Evolutionary conservation across 2,329 filamentous ascomycete genomes (phyloP), one percentile per base, ranked within the genome.

Genomic region (Colletotrichum simmondsii): DNA sequence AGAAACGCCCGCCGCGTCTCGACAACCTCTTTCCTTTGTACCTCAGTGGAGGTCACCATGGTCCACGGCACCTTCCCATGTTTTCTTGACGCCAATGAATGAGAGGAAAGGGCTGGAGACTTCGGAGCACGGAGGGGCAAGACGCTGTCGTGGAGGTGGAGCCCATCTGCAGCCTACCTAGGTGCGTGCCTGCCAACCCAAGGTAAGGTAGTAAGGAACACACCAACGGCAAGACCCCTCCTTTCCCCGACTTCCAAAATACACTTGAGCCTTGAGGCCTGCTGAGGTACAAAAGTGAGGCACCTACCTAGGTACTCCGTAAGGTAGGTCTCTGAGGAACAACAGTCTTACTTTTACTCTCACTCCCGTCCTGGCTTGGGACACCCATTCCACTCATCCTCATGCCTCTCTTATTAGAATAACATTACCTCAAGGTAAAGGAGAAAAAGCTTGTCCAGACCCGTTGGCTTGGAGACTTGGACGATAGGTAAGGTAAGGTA

Each of bases 121-220:
- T 49, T n/a, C 8, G 42, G 16, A 49, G 16, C 42, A 49, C 16
- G 35, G 46, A 24, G 42, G 61, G 53, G 67, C 67, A 35, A 71
- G 37, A 72, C 59, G 70, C 59, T 64, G 59, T 37, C 65, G 52
- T 49, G 65, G 65, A 69, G 64, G 64, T 72, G 65, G 65, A 16
- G 46, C 53, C 19, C 42, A 19, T 49, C 42, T n/a, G 52, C 52
- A 26, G 52, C 22, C 26, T 22, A 32, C 30, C 30, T 35, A 12
- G 32, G 32, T 35, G 52, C 42, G 37, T 42, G 35, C 35, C 35
- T 37, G 35, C 35, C 35, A 12, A 37, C 35, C 35, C 12, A 37
- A 14, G 12, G 12, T 37, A 37, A 14, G 35, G 30, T 32, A 11
- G 32, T 35, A 35, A 16, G 37, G 37, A 16, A 42, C 14, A 42